phyloP scores from a whole-genome alignment of 164 flowering plant genomes.

The Platanus orientalis region DNA sequence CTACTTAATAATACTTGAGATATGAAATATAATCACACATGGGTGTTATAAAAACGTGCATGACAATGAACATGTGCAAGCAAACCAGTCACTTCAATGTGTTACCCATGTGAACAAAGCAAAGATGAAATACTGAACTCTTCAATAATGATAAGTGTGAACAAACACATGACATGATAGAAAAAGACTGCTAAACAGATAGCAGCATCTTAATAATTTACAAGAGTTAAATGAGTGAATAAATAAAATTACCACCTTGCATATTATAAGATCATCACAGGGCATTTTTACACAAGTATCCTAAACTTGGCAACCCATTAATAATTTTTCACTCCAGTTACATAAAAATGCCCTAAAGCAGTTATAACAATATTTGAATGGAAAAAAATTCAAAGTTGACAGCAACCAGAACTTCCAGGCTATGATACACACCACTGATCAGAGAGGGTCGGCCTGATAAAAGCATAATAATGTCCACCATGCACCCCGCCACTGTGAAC shows the following conservation, averaged over 20 bases:
- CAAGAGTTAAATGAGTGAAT: no score
- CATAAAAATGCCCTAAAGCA: neutral
- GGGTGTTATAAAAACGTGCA: neutral
- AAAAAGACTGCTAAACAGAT: no score
- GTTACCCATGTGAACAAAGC: neutral
- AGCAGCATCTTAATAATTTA: no score
- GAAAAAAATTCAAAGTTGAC: neutral
- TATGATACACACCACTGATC: slow-evolving; percentile 48
- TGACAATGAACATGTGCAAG: neutral
- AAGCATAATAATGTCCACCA: slow-evolving; percentile 76
- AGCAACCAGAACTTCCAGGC: neutral
- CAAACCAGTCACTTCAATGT: neutral
- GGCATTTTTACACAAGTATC: neutral
- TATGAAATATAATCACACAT: no score
- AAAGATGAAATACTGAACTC: neutral
- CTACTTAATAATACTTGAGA: no score
- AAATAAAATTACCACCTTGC: no score
- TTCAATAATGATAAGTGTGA: no score
- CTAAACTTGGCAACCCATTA: neutral
- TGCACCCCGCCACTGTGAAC: slow-evolving; percentile 71
- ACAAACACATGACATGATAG: no score
- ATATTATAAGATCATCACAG: no score
- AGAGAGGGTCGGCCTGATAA: slow-evolving; percentile 57
- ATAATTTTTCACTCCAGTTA: neutral
- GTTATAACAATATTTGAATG: neutral